Evolutionary conservation across 2,329 filamentous ascomycete genomes (phyloP).

Genomic region (Trichoderma simmonsii): DNA sequence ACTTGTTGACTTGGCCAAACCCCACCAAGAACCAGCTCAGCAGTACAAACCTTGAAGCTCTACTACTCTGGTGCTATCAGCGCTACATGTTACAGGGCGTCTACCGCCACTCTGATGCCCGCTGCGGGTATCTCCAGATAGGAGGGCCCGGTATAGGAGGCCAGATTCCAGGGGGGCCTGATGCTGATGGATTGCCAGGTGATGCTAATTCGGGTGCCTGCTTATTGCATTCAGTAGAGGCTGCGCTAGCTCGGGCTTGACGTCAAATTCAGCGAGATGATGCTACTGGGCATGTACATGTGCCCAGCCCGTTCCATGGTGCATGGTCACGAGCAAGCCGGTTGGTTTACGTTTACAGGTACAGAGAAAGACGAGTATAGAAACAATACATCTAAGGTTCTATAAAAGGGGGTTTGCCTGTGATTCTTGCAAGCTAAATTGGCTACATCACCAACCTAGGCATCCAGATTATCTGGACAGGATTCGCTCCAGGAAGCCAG

Average conservation of each 20-base stretch:
- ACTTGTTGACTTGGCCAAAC: slow-evolving; percentile 8
- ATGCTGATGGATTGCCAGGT: background rate
- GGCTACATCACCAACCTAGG: background rate
- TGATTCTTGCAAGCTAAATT: background rate
- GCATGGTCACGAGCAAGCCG: background rate
- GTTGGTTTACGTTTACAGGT: background rate
- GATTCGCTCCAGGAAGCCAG: background rate
- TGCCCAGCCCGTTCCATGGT: background rate
- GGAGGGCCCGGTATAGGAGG: background rate
- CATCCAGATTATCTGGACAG: background rate
- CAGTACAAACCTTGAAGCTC: background rate
- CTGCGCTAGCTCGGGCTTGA: background rate
- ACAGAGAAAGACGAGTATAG: background rate
- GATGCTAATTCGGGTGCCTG: slow-evolving; percentile 10
- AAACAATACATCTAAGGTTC: too few relatives aligned
- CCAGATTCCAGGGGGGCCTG: background rate
- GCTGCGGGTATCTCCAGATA: slow-evolving; percentile 1
- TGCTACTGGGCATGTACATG: background rate
- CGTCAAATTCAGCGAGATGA: background rate
- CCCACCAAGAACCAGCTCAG: background rate
- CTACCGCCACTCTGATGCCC: slow-evolving; percentile 11
- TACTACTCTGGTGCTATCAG: background rate
- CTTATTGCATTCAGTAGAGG: background rate
- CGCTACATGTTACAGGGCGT: background rate
- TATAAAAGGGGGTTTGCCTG: background rate